Conservation (phyloP, 2,329 filamentous ascomycete genomes). For the Huntiella savannae region DNA sequence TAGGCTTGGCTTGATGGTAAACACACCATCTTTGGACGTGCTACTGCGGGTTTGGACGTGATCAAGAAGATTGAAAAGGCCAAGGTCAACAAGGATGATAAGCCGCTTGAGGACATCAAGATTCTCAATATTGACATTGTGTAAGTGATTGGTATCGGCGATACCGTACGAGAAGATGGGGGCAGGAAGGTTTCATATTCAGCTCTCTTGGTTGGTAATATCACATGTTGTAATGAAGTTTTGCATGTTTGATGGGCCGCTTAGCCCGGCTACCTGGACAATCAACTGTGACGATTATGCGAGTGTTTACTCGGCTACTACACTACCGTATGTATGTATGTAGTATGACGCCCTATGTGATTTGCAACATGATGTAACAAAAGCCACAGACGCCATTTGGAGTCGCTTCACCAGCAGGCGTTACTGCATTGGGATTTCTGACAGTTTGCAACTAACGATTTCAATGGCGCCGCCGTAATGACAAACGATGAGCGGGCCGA, state of each 20-base stretch:
- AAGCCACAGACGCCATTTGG: too few relatives aligned
- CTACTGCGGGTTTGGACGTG: slow-evolving; percentile 78
- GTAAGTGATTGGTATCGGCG: slow-evolving; percentile 17
- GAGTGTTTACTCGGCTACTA: not conserved
- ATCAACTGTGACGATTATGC: too few relatives aligned
- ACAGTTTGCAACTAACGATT: too few relatives aligned
- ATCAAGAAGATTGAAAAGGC: slow-evolving; percentile 90
- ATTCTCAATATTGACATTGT: slow-evolving; percentile 67
- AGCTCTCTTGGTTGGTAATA: not conserved
- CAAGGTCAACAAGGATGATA: slow-evolving; percentile 62
- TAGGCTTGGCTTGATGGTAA: slow-evolving; percentile 73
- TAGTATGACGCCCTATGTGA: not conserved
- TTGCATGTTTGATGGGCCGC: too few relatives aligned
- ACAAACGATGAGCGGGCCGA: too few relatives aligned
- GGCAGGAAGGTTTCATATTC: not conserved
- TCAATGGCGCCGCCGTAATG: too few relatives aligned
- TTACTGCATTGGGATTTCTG: too few relatives aligned
- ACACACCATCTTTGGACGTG: slow-evolving; percentile 88
- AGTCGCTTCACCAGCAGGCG: too few relatives aligned
- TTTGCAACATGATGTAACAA: too few relatives aligned
- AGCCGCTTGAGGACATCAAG: slow-evolving; percentile 92
- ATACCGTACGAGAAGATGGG: not conserved
- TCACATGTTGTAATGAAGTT: too few relatives aligned
- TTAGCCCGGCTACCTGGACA: too few relatives aligned
- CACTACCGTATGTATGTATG: not conserved